Evolutionary conservation across 2,329 filamentous ascomycete species (phyloP).

Genomic region (Ceratocystis alfenasii): DNA sequence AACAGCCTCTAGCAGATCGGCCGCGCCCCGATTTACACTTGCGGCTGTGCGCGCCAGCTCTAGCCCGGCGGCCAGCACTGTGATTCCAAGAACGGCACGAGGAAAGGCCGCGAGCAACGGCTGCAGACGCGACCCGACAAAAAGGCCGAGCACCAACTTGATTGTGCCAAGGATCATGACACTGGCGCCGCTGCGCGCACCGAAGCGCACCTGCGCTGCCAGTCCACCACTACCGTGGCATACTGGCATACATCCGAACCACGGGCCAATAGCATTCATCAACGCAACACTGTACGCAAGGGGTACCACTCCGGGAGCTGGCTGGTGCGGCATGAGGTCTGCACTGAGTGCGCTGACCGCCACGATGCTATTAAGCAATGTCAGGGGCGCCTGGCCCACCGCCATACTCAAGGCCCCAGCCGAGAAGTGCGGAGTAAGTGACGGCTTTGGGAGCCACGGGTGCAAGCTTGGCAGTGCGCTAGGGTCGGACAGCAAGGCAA

Average conservation of each 20-base stretch:
- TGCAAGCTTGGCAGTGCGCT: conserved; percentile 33
- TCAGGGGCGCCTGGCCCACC: conserved; percentile 78
- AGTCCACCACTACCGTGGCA: conserved; percentile 88
- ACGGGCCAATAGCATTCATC: conserved; percentile 78
- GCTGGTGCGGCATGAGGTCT: conserved; percentile 61
- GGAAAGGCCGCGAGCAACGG: conserved; percentile 62
- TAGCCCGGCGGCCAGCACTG: conserved; percentile 80
- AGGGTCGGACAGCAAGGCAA: conserved; percentile 39
- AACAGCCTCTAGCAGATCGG: conserved; percentile 35
- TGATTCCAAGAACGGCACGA: conserved; percentile 63
- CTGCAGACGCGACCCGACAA: conserved; percentile 64
- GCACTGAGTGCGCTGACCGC: conserved; percentile 69
- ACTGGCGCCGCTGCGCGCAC: conserved; percentile 74
- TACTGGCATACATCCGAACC: conserved; percentile 91
- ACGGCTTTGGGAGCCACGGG: conserved; percentile 8
- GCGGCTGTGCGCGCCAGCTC: conserved; percentile 80
- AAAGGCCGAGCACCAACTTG: conserved; percentile 64
- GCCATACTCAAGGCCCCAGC: conserved; percentile 43
- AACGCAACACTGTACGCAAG: conserved; percentile 68
- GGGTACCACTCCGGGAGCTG: conserved; percentile 57
- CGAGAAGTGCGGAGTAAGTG: conserved; percentile 34
- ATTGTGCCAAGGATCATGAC: conserved; percentile 65
- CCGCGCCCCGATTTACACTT: conserved; percentile 61
- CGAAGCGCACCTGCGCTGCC: conserved; percentile 83
- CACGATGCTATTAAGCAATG: conserved; percentile 83